Percentiles rank a stretch among this genome's conserved stretches.
Evolutionary conservation across 441 rosid genomes (phyloP).

Genomic region (Capsella rubella): DNA sequence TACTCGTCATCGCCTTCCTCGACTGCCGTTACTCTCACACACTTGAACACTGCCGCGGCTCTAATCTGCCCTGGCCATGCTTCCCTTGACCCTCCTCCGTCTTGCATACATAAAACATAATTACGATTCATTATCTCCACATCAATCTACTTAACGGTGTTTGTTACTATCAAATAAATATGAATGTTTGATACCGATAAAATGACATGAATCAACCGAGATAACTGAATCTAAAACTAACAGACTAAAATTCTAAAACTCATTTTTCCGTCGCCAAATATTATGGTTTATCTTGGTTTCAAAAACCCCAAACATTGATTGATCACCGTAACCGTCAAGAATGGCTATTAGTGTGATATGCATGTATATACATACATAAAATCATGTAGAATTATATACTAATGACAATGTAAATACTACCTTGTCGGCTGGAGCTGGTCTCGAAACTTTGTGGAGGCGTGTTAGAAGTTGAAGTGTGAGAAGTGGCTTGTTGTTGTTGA

Average conservation of each 20-base stretch:
- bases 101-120: constrained; percentile 50
- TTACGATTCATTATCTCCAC: constrained; percentile 1
- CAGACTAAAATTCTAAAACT: not conserved
- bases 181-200: not conserved
- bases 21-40: constrained; percentile 88
- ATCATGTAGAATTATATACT: not conserved
- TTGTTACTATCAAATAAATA: not conserved
- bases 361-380: constrained; percentile 15
- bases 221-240: not conserved
- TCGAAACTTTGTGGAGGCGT: constrained; percentile 92
- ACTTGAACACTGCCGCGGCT: constrained; percentile 91
- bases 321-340: not conserved
- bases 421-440: constrained; percentile 86
- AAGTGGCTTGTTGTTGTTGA: constrained; percentile 70
- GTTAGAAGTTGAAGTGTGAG: constrained; percentile 89
- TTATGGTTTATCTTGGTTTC: not conserved
- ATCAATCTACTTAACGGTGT: not conserved
- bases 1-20: constrained; percentile 92
- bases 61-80: constrained; percentile 81
- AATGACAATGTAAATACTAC: constrained; percentile 43
- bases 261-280: not conserved
- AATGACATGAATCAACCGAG: not conserved
- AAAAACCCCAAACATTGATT: not conserved
- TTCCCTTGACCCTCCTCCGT: constrained; percentile 55
- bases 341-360: not conserved